These are phyloP conservation scores for Cryptococcus sp. DNA, from an alignment of 1,284 basidiomycete genomes.

Conservation along the genomic window DNA sequence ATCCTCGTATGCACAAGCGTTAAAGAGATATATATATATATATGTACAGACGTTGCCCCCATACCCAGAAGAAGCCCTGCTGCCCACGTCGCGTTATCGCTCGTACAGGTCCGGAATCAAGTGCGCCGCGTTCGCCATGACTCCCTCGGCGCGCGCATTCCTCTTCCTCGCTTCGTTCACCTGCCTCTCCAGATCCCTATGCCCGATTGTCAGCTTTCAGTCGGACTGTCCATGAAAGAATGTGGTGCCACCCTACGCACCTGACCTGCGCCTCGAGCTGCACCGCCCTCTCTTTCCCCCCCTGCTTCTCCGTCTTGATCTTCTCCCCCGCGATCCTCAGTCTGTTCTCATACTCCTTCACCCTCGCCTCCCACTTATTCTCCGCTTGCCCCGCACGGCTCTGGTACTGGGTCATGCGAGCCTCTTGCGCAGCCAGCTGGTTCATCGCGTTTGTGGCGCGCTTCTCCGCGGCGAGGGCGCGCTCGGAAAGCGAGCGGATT, in stretches of 20 bases:
- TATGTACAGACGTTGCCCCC: neutral
- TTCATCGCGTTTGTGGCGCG: conserved; percentile 75
- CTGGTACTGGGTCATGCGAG: conserved; percentile 69
- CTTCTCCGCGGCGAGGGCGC: conserved; percentile 76
- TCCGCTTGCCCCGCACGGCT: conserved; percentile 68
- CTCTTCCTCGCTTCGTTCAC: conserved; percentile 35
- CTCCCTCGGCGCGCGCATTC: conserved; percentile 39
- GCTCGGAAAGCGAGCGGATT: conserved; percentile 64
- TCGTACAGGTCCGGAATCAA: conserved; percentile 9
- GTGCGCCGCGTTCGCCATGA: conserved; percentile 41
- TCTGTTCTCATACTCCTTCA: conserved; percentile 83
- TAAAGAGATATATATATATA: neutral
- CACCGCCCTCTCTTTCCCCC: conserved; percentile 73
- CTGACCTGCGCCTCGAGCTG: conserved; percentile 51
- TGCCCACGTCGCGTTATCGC: conserved; percentile 1
- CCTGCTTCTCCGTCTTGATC: conserved; percentile 91
- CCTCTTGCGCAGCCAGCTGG: conserved; percentile 75
- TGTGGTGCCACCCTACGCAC: conserved; percentile 32
- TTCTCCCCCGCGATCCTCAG: conserved; percentile 85
- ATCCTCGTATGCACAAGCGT: neutral
- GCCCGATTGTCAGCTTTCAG: neutral
- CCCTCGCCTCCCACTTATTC: conserved; percentile 84
- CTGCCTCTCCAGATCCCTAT: conserved; percentile 45
- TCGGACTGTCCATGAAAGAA: neutral
- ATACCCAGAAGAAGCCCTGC: conserved; percentile 1